Conservation (phyloP, 805 yeast species). For the Lipomyces yamadae region DNA sequence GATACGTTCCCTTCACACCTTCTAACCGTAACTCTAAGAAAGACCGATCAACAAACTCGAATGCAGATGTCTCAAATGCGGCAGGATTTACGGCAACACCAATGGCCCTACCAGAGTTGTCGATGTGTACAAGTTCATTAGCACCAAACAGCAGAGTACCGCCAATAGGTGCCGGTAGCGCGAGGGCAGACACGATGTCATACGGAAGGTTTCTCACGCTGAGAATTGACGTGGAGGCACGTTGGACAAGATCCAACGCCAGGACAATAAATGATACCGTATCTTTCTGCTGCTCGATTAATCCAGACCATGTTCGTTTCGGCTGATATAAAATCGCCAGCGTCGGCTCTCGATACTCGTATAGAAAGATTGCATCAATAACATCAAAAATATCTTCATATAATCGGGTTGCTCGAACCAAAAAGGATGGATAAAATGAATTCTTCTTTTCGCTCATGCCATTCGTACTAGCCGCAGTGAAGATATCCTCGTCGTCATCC, state of each 20-base stretch:
- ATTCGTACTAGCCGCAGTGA: slow-evolving; percentile 35
- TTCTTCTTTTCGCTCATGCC: slow-evolving; percentile 24
- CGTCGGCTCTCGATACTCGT: slow-evolving; percentile 83
- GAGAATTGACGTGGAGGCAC: slow-evolving; percentile 68
- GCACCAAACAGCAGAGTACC: slow-evolving; percentile 75
- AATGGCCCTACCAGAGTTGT: slow-evolving; percentile 70
- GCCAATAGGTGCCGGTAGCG: slow-evolving; percentile 67
- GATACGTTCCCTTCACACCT: slow-evolving; percentile 50
- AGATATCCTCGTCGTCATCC: slow-evolving; percentile 45
- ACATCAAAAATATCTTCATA: slow-evolving; percentile 64
- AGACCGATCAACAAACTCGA: slow-evolving; percentile 55
- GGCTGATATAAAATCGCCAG: slow-evolving; percentile 67
- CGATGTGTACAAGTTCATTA: slow-evolving; percentile 78
- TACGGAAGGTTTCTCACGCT: slow-evolving; percentile 71
- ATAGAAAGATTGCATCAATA: slow-evolving; percentile 70
- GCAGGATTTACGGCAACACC: slow-evolving; percentile 67
- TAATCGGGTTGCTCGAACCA: slow-evolving; percentile 59
- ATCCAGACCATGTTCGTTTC: slow-evolving; percentile 78
- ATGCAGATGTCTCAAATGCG: slow-evolving; percentile 50
- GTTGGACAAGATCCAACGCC: slow-evolving; percentile 65
- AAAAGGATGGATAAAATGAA: slow-evolving; percentile 59
- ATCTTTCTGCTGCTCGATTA: slow-evolving; percentile 63
- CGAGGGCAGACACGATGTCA: slow-evolving; percentile 67
- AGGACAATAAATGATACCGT: slow-evolving; percentile 64
- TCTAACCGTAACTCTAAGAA: slow-evolving; percentile 61